Percentiles rank a stretch among this genome's conserved stretches.
Conservation (phyloP, 768 basidiomycete genomes). For the Mycena kentingensis region DNA sequence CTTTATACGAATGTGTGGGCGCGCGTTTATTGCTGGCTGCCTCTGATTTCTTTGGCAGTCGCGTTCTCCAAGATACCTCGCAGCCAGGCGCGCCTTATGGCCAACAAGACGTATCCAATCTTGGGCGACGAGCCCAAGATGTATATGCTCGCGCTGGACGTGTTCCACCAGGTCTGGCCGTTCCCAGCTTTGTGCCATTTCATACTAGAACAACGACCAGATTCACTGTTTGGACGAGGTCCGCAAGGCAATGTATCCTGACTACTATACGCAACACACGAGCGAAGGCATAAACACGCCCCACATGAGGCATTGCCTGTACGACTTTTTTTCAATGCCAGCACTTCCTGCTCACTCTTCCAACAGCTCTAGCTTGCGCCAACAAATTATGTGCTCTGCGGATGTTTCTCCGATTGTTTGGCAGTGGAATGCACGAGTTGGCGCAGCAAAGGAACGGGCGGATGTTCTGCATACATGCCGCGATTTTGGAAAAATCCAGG, state of each 20-base stretch:
- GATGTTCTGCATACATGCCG: conserved; percentile 29
- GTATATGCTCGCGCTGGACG: conserved; percentile 28
- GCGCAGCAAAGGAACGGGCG: conserved; percentile 22
- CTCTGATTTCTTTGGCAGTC: conserved; percentile 13
- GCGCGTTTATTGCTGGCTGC: neutral
- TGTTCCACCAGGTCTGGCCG: conserved; percentile 29
- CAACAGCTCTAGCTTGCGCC: conserved; percentile 25
- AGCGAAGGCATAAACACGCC: conserved; percentile 24
- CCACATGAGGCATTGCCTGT: conserved; percentile 30
- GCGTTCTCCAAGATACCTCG: conserved; percentile 27
- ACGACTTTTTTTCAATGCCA: too few relatives aligned
- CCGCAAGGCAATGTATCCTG: conserved; percentile 26
- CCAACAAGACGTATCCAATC: conserved; percentile 29
- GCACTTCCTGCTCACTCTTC: too few relatives aligned
- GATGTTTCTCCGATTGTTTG: conserved; percentile 29
- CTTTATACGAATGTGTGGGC: conserved; percentile 24
- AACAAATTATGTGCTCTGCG: conserved; percentile 27
- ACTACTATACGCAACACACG: conserved; percentile 20
- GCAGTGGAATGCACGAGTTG: conserved; percentile 27
- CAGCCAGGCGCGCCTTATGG: conserved; percentile 23
- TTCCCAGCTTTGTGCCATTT: neutral
- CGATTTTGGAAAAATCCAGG: conserved; percentile 21
- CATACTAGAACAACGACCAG: too few relatives aligned
- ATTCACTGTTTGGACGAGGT: too few relatives aligned
- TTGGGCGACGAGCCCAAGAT: conserved; percentile 24